Base-by-base conservation (phyloP, 306 rosid genomes). In the Lathyrus aphaca region DNA sequence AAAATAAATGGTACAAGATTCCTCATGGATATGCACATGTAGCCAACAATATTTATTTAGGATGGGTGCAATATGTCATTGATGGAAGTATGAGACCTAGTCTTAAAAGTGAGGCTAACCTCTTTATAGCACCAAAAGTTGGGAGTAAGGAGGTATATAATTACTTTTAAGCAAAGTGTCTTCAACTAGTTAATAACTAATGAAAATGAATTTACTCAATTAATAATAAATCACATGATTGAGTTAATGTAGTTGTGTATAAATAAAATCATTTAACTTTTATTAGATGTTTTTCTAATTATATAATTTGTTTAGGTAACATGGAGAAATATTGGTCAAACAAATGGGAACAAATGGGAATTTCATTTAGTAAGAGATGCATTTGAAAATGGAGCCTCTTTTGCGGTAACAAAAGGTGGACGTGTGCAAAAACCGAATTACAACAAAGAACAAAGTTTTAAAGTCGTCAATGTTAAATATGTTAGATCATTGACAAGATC, bases 101-200 rank as follows among this genome's bases (percentile, higher is more conserved):
- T 30, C 84, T 75, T 10, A 82, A 82, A 61, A 82, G 83, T 37
- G 77, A 82, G 64, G 44, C 77, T 54, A 83, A 83, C 60, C 80
- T 79, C 10, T 79, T 83, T 14, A 76, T 83, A 73, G 82, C 82
- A 64, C 82, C 84, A 43, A 13, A 43, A 43, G 49, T 43, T 13
- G 17, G 49, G 49, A 43, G 49, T 14, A 43, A 43, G 14, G 49
- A 43, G 49, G 49, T 0, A 64, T 27, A 25, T 40, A 7, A 4
- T 30, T 30, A 30, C 5, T 30, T 30, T 30, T 30, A 30, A 30
- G 7, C 0, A 30, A 30, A 4, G 5, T 30, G 6, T 30, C 7
- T 30, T 30, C 35, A 37, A 38, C 4, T 15, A 38, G 6, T 39
- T 27, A 46, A 15, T 46, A 10, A 21, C 18, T 19, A 18, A 35